Base-by-base conservation (phyloP, 371 early-diverging fungal species). In the Mycotypha africana region DNA sequence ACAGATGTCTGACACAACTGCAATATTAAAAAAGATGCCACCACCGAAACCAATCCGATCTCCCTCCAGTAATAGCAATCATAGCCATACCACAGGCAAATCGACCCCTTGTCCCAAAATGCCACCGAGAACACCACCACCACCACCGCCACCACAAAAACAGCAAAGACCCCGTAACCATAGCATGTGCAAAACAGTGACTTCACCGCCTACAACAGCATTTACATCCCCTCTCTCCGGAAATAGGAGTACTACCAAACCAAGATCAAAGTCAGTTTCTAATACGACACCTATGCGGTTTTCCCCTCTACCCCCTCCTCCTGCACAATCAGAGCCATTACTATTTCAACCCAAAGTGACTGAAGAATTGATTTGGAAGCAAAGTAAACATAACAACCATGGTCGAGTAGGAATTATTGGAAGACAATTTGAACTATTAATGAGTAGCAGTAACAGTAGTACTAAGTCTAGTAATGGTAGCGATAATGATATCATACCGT, bases 211-310 rank as follows among this genome's bases (percentile, higher is more conserved):
- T 6, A 17, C 22, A n/a, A n/a, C 30, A 10, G 41, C 33, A 24
- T 38, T 44, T 34, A 44, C 30, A 47, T 41, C 30, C 3, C 53
- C 42, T 11, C n/a, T n/a, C n/a, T n/a, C n/a, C n/a, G n/a, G n/a
- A n/a, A n/a, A n/a, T n/a, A n/a, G n/a, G n/a, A n/a, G n/a, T n/a
- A 47, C 56, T 20, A 24, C 38, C 0, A 57, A 62, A 45, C 69
- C 65, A 10, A 44, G 69, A 15, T 65, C 65, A 11, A 61, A 62
- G 28, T 69, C 69, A 2, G 36, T 62, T 21, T 65, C 70, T 11
- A 12, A 8, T 2, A n/a, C n/a, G n/a, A n/a, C n/a, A n/a, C n/a
- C n/a, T n/a, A n/a, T n/a, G n/a, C n/a, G n/a, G n/a, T n/a, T n/a
- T n/a, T n/a, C n/a, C n/a, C n/a, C n/a, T n/a, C n/a, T n/a, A n/a